phyloP scores from a whole-genome alignment of 1,284 basidiomycete species.

The Boletus semigastroideus region DNA sequence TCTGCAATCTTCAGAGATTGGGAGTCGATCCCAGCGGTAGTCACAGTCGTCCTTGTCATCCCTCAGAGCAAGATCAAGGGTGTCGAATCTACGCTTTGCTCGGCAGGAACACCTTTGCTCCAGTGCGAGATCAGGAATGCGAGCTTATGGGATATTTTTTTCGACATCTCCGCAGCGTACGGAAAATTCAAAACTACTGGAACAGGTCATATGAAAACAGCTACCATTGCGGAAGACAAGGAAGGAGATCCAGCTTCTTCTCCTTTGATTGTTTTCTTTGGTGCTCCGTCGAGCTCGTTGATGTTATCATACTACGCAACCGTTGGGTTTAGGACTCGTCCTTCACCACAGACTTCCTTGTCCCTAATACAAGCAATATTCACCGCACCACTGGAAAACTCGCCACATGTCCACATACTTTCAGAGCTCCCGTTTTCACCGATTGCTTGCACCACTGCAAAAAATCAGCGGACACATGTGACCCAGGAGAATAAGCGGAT shows the following conservation, averaged over 20 bases:
- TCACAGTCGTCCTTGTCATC: conserved; percentile 26
- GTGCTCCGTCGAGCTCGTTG: conserved; percentile 37
- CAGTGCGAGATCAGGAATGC: conserved; percentile 34
- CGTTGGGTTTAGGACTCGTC: conserved; percentile 33
- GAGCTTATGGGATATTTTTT: conserved; percentile 35
- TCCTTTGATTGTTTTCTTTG: conserved; percentile 40
- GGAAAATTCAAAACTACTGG: conserved; percentile 33
- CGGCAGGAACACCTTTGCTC: conserved; percentile 37
- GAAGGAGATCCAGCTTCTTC: conserved; percentile 34
- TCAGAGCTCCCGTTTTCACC: conserved; percentile 11
- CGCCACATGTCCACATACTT: conserved; percentile 35
- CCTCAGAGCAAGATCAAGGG: conserved; percentile 21
- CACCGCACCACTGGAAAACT: conserved; percentile 31
- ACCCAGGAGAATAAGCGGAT: background rate
- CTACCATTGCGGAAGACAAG: conserved; percentile 36
- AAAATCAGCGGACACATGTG: background rate
- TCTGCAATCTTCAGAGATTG: conserved; percentile 21
- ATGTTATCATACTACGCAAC: conserved; percentile 16
- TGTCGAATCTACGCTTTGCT: conserved; percentile 20
- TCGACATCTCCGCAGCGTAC: conserved; percentile 36
- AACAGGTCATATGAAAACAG: conserved; percentile 18
- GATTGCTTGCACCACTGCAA: background rate
- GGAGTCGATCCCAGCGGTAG: conserved; percentile 19
- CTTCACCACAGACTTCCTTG: conserved; percentile 18
- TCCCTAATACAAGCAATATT: conserved; percentile 29